These are phyloP conservation scores for Camelina neglecta DNA, from an alignment of 345 rosid species.

Conservation along the genomic window DNA sequence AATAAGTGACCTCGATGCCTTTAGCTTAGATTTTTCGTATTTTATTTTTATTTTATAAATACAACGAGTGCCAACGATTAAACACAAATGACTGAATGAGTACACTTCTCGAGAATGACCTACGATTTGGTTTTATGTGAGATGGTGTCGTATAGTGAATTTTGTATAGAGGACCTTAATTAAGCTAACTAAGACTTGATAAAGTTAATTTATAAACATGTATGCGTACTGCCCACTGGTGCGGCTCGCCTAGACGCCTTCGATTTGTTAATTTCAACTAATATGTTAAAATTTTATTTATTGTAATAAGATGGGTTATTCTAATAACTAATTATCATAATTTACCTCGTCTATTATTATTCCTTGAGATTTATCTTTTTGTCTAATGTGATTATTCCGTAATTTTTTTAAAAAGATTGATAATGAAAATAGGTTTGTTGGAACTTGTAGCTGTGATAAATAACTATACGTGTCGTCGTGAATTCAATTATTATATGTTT, in stretches of 20 bases:
- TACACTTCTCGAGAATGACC: slow-evolving; percentile 39
- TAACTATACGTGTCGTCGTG: slow-evolving; percentile 28
- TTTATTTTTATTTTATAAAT: too few species aligned
- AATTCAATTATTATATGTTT: slow-evolving; percentile 16
- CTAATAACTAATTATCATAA: slow-evolving; percentile 3
- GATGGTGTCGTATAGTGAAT: slow-evolving; percentile 11
- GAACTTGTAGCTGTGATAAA: slow-evolving; percentile 41
- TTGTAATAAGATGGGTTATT: not conserved
- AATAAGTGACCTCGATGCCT: slow-evolving; percentile 6
- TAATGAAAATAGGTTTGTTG: slow-evolving; percentile 27
- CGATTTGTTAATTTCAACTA: slow-evolving; percentile 25
- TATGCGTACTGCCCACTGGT: slow-evolving; percentile 21
- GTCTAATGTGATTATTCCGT: slow-evolving; percentile 10
- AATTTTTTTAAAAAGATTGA: not conserved
- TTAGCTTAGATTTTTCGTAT: not conserved
- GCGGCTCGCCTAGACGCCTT: slow-evolving; percentile 38
- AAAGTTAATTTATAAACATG: slow-evolving; percentile 15
- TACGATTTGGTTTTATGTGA: slow-evolving; percentile 15
- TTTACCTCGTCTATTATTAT: not conserved
- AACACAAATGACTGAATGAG: slow-evolving; percentile 27
- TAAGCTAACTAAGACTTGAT: not conserved
- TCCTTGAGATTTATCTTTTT: slow-evolving; percentile 8
- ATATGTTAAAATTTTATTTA: slow-evolving; percentile 1
- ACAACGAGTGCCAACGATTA: not conserved
- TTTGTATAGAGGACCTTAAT: not conserved